Conservation (phyloP, 805 yeast species). For the Yarrowia porcina region DNA sequence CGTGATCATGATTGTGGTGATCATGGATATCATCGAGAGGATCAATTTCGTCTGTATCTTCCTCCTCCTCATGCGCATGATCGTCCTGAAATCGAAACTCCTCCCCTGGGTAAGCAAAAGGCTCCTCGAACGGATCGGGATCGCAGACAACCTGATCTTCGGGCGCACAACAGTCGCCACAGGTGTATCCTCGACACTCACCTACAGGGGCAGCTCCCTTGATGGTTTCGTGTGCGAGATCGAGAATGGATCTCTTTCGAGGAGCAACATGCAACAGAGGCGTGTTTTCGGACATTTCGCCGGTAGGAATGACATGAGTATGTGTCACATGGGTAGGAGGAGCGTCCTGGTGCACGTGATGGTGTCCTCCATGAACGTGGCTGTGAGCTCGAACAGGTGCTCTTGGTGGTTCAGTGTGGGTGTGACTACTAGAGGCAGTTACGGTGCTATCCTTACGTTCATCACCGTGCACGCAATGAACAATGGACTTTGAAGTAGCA, state of each 20-base stretch:
- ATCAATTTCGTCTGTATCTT: neutral
- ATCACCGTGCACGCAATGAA: slow-evolving; percentile 75
- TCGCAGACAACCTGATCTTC: slow-evolving; percentile 22
- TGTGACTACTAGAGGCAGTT: neutral
- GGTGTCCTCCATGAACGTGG: neutral
- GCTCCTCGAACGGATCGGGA: slow-evolving; percentile 28
- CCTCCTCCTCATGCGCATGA: slow-evolving; percentile 21
- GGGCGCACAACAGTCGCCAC: slow-evolving; percentile 19
- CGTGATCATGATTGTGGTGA: slow-evolving; percentile 7
- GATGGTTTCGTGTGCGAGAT: slow-evolving; percentile 14
- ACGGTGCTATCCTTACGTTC: slow-evolving; percentile 25
- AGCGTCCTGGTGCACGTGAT: neutral
- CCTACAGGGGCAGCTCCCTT: slow-evolving; percentile 15
- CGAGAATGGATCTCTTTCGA: slow-evolving; percentile 9
- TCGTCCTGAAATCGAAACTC: slow-evolving; percentile 27
- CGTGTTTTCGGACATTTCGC: neutral
- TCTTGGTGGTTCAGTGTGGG: neutral
- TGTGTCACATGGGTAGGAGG: neutral
- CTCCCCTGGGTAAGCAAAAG: slow-evolving; percentile 27
- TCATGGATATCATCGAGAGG: slow-evolving; percentile 26
- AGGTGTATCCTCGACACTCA: slow-evolving; percentile 20
- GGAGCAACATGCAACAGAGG: neutral
- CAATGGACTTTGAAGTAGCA: slow-evolving; percentile 73
- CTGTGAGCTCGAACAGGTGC: neutral
- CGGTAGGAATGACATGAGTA: neutral